These are phyloP conservation scores for Plasmodium adleri DNA, from an alignment of 169 alveolate species.

Conservation along the genomic window DNA sequence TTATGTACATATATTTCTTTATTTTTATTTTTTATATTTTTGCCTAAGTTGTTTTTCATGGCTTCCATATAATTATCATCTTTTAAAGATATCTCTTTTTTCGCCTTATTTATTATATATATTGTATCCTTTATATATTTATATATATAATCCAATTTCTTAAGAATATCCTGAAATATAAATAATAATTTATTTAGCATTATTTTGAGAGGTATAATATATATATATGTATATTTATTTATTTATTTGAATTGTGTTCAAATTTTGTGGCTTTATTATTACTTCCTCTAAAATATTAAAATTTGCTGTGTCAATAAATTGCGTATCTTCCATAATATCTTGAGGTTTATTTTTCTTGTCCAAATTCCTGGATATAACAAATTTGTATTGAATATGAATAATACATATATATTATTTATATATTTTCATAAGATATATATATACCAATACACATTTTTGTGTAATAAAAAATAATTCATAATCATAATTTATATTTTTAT, in stretches of 20 bases:
- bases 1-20: not conserved
- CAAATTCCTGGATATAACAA: conserved; percentile 23
- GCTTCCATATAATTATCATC: conserved; percentile 53
- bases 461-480: too few relatives aligned
- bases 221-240: not conserved
- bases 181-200: not conserved
- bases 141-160: conserved; percentile 52
- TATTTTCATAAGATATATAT: not conserved
- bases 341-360: conserved; percentile 67
- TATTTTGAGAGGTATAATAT: too few relatives aligned
- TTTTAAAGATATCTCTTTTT: conserved; percentile 62
- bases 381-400: not conserved
- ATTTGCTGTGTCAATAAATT: conserved; percentile 41
- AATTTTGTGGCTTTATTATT: not conserved
- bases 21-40: conserved; percentile 1
- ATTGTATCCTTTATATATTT: conserved; percentile 68
- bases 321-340: conserved; percentile 64
- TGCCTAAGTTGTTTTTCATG: conserved; percentile 53
- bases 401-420: not conserved
- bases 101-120: conserved; percentile 65
- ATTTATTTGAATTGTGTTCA: not conserved
- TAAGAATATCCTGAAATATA: conserved; percentile 53
- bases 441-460: too few relatives aligned
- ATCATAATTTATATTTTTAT: too few relatives aligned
- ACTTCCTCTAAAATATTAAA: conserved; percentile 62